phyloP scores from a whole-genome alignment of 1,284 basidiomycete species.

The Earliella scabrosa region DNA sequence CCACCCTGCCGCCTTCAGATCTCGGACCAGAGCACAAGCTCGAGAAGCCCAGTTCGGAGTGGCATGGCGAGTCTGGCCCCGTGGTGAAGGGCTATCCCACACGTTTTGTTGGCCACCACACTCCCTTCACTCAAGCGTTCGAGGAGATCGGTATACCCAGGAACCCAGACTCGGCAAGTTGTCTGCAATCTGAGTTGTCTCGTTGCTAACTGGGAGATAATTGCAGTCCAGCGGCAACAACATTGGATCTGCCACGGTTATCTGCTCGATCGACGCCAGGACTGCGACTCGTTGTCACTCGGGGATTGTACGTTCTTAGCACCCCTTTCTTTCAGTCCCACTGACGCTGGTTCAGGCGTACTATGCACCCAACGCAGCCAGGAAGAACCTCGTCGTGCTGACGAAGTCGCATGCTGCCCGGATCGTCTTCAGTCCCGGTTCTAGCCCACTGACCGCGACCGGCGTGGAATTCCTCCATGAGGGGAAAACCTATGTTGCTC shows the following conservation, averaged over 20 bases:
- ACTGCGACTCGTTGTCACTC: slow-evolving; percentile 12
- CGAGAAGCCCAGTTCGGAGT: neutral
- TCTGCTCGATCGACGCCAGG: too few species aligned
- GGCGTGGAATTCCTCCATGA: slow-evolving; percentile 2
- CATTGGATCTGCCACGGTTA: too few species aligned
- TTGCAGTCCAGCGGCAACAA: too few species aligned
- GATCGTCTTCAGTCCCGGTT: slow-evolving; percentile 1
- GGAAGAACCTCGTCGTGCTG: slow-evolving; percentile 19
- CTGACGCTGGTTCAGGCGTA: too few species aligned
- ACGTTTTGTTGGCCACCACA: slow-evolving; percentile 2
- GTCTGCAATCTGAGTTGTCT: too few species aligned
- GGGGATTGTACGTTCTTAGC: slow-evolving; percentile 3
- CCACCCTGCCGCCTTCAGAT: neutral
- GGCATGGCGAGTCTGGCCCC: slow-evolving; percentile 26
- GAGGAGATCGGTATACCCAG: slow-evolving; percentile 15
- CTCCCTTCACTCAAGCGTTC: slow-evolving; percentile 14
- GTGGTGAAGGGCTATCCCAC: slow-evolving; percentile 21
- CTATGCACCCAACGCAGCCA: slow-evolving; percentile 2
- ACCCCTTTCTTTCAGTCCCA: too few species aligned
- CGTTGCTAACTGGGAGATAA: too few species aligned
- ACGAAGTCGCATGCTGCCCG: slow-evolving; percentile 11
- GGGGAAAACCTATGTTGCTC: neutral
- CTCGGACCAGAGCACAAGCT: neutral
- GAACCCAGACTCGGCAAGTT: slow-evolving; percentile 14
- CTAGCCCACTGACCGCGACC: slow-evolving; percentile 2